phyloP scores from a whole-genome alignment of 1,139 yeast species.

The Keqinozyma sinolaborantium region DNA sequence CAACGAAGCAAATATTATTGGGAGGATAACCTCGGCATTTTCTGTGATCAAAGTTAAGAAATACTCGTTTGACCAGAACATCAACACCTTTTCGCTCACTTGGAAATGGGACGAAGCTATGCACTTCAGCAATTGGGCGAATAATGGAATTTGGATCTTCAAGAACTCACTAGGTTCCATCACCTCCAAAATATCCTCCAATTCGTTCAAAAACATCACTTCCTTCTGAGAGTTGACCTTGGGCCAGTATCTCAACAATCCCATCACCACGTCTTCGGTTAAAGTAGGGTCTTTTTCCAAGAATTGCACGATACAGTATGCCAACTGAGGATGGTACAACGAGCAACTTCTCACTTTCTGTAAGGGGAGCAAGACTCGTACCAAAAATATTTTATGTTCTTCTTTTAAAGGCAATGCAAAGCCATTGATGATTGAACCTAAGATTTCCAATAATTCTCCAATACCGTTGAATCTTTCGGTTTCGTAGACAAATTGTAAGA shows the following conservation, averaged over 20 bases:
- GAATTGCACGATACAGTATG: slow-evolving; percentile 95
- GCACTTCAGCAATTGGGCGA: slow-evolving; percentile 92
- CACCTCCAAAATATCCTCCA: slow-evolving; percentile 94
- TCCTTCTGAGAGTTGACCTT: slow-evolving; percentile 94
- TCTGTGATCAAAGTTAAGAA: slow-evolving; percentile 88
- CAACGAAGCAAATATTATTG: slow-evolving; percentile 85
- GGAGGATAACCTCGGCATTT: slow-evolving; percentile 85
- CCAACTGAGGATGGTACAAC: slow-evolving; percentile 92
- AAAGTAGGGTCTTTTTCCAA: slow-evolving; percentile 88
- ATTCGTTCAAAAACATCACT: slow-evolving; percentile 90
- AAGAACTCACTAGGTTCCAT: slow-evolving; percentile 92
- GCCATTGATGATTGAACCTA: slow-evolving; percentile 96
- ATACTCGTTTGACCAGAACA: slow-evolving; percentile 94
- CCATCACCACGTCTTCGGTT: slow-evolving; percentile 95
- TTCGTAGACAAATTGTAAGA: slow-evolving; percentile 89
- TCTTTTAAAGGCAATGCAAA: slow-evolving; percentile 96
- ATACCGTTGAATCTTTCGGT: slow-evolving; percentile 95
- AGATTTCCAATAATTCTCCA: slow-evolving; percentile 88
- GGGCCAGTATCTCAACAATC: slow-evolving; percentile 93
- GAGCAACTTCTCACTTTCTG: slow-evolving; percentile 89
- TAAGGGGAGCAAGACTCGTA: slow-evolving; percentile 85
- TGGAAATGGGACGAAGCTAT: slow-evolving; percentile 96
- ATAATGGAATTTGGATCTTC: slow-evolving; percentile 88
- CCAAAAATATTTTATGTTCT: slow-evolving; percentile 89
- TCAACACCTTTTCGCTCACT: slow-evolving; percentile 91